Evolutionary conservation across 768 basidiomycete species (phyloP), one percentile per base, ranked within the genome.

Genomic region (Hericium coralloides): DNA sequence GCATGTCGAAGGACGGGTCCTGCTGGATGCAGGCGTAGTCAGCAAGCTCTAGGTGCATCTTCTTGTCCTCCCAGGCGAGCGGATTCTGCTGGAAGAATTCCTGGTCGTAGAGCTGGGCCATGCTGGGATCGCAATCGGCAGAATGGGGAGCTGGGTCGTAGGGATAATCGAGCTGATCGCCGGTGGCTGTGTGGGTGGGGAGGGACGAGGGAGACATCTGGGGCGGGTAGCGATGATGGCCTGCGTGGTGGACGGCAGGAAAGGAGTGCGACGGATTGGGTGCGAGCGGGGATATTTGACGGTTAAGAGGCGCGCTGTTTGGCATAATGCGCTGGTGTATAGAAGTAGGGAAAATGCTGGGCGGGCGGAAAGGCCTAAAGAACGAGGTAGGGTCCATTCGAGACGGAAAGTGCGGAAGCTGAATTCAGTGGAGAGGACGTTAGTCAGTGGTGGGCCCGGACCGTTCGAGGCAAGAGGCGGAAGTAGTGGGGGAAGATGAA

Each of bases 301-400:
- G 38, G 14, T 31, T 41, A 38, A 41, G 41, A 25, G 53, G 38
- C 17, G 53, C 3, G 25, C 38, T 20, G 23, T 22, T 20, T 12
- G 53, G 39, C 53, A 54, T 54, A 23, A 41, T 54, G 53, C 53
- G 53, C 4, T 54, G 53, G 41, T 54, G 39, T 10, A 43, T 43
- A 43, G 38, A 38, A 38, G 51, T 52, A 52, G 22, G 53, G 17
- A 18, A 25, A 45, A 22, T 7, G 18, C 14, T 15, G 17, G 51
- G 37, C 26, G 51, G 26, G 51, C 51, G 51, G 48, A 23, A 15
- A 14, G 48, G 48, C 48, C 48, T 49, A 49, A 49, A 49, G 25
- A 49, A 22, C 51, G 37, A 52, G 51, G 51, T 12, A 4, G 51
- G 51, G 18, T 52, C 18, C 51, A 49, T 49, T 6, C 26, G 49